Evolutionary conservation across 306 rosid genomes (phyloP).

Genomic region (Vigna hirtella): DNA sequence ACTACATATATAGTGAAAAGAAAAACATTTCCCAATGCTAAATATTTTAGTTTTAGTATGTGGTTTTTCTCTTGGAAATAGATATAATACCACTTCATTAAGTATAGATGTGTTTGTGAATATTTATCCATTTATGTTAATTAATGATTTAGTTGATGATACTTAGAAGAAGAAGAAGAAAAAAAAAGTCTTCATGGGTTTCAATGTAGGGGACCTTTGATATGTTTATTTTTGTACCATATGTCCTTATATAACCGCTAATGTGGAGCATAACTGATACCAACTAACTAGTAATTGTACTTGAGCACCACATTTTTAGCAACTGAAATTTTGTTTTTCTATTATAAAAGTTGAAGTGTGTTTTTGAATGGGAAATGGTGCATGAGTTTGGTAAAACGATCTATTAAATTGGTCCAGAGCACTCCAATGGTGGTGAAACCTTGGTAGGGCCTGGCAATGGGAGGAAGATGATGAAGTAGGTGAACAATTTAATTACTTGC

Average conservation of each 20-base stretch:
- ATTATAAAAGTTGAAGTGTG: not conserved
- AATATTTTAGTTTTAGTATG: too few relatives aligned
- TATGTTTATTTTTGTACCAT: not conserved
- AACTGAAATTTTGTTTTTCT: not conserved
- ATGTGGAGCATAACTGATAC: not conserved
- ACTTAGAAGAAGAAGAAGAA: not conserved
- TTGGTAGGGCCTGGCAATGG: not conserved
- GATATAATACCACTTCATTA: too few relatives aligned
- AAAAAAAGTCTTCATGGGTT: not conserved
- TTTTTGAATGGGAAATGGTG: slow-evolving; percentile 16
- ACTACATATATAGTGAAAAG: not conserved
- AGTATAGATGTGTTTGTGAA: not conserved
- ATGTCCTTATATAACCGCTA: not conserved
- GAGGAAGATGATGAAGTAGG: slow-evolving; percentile 1
- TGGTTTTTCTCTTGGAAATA: too few relatives aligned
- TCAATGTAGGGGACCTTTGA: not conserved
- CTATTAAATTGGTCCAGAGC: not conserved
- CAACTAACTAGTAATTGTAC: not conserved
- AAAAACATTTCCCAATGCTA: too few relatives aligned
- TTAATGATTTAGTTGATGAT: not conserved
- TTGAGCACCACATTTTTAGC: not conserved
- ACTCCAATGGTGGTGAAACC: not conserved
- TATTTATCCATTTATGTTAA: not conserved
- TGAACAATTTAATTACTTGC: not conserved
- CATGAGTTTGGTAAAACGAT: slow-evolving; percentile 19